Evolutionary conservation across 2,329 filamentous ascomycete species (phyloP), one percentile per base, ranked within the genome.

Genomic region (Scleromitrula shiraiana): DNA sequence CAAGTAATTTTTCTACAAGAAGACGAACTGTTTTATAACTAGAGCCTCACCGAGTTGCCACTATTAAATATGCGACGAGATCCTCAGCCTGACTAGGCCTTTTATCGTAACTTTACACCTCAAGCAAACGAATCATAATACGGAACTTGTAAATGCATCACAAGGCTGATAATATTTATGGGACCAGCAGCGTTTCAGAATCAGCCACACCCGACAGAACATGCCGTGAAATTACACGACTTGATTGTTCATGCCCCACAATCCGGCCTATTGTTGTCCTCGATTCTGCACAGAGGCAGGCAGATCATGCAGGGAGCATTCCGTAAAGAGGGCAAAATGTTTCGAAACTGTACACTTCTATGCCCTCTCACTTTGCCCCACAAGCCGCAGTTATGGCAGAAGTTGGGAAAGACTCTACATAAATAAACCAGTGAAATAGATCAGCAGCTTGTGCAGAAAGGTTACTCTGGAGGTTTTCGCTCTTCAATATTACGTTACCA

Each of bases 281-380:
- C 8, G 2, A 24, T 15, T 19, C 33, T 19, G 22, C 2, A 17
- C 19, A 30, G 8, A 39, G 14, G 22, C 20, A n/a, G 22, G 7
- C 7, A 4, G 7, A 12, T 20, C 2, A 44, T 38, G n/a, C 33
- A 27, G 40, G 20, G 12, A 29, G 19, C 8, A 1, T 26, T 29
- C 26, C 7, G 3, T 7, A 12, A 44, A 23, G 39, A 49, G 50
- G 50, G 50, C 52, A 41, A 46, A 53, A 37, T 41, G 26, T 49
- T 44, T 33, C 39, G 41, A 53, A 49, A 41, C 38, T 40, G 27
- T 22, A 36, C 37, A 40, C 2, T 10, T 39, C 7, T 42, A 7
- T 30, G 50, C 52, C 52, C 50, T 46, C 38, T 32, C 6, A 9
- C 26, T 52, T 52, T 41, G 47, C 50, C 43, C 50, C 47, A 47